phyloP scores from a whole-genome alignment of 371 early-diverging fungal species.

The Phascolomyces articulosus region DNA sequence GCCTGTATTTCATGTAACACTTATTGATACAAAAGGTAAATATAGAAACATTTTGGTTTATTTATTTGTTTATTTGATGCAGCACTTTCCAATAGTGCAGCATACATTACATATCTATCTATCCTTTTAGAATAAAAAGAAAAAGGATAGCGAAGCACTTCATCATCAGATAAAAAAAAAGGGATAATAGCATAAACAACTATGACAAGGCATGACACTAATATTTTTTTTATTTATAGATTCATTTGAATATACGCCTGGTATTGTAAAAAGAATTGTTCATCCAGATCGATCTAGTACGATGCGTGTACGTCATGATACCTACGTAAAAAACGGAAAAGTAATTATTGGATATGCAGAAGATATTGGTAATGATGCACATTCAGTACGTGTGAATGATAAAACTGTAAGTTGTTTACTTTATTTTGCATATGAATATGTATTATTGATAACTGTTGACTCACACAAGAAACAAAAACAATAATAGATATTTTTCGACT shows the following conservation, averaged over 20 bases:
- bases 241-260: constrained; percentile 48
- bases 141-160: too few species aligned
- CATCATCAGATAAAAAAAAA: too few species aligned
- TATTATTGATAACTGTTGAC: too few species aligned
- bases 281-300: constrained; percentile 28
- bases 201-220: too few species aligned
- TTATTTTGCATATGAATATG: not conserved
- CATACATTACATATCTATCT: not conserved
- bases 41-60: too few species aligned
- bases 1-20: constrained; percentile 44
- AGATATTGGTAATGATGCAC: constrained; percentile 34
- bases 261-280: constrained; percentile 32
- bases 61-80: not conserved
- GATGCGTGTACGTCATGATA: constrained; percentile 36
- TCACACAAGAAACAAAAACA: too few species aligned
- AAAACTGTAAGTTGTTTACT: constrained; percentile 20
- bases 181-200: too few species aligned
- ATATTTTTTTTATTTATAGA: constrained; percentile 8
- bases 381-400: constrained; percentile 30
- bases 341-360: constrained; percentile 48
- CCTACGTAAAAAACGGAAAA: constrained; percentile 43
- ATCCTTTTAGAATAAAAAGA: too few species aligned
- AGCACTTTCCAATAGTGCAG: too few species aligned
- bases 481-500: constrained; percentile 42
- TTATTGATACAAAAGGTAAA: constrained; percentile 51